These are phyloP conservation scores for Sugiyamaella grinbergsii DNA, from an alignment of 1,139 yeast species.

Conservation along the genomic window DNA sequence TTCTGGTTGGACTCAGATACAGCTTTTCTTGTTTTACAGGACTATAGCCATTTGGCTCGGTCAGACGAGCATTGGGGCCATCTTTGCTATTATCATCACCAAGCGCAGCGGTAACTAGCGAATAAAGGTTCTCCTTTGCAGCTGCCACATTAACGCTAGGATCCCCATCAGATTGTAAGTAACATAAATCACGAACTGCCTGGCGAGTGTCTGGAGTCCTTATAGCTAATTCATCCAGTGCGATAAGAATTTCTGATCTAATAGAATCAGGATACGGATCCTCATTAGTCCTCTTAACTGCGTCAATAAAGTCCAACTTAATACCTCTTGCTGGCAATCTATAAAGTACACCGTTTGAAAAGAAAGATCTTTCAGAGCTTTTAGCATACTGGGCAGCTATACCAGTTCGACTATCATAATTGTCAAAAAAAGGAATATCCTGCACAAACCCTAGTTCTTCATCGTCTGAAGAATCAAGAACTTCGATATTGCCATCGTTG, in stretches of 20 bases:
- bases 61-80: not conserved
- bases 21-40: conserved; percentile 1
- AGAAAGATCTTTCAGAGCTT: conserved; percentile 42
- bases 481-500: conserved; percentile 70
- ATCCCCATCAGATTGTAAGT: conserved; percentile 35
- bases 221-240: conserved; percentile 42
- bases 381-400: conserved; percentile 50
- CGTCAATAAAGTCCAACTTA: conserved; percentile 68
- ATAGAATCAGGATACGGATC: conserved; percentile 35
- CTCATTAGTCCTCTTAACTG: conserved; percentile 32
- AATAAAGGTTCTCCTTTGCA: conserved; percentile 36
- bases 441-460: conserved; percentile 36
- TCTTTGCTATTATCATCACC: conserved; percentile 4
- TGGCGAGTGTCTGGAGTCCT: conserved; percentile 37
- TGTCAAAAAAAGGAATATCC: conserved; percentile 51
- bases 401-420: conserved; percentile 47
- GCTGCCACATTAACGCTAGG: conserved; percentile 34
- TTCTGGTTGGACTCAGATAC: conserved; percentile 14
- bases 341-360: conserved; percentile 57
- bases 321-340: conserved; percentile 73
- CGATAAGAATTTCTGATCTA: conserved; percentile 36
- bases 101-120: conserved; percentile 48
- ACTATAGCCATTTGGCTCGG: not conserved
- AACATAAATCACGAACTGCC: conserved; percentile 43
- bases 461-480: conserved; percentile 45